These are phyloP conservation scores for Leptomonas pyrrhocoris DNA, from an alignment of 208 protist genomes.

Conservation along the genomic window DNA sequence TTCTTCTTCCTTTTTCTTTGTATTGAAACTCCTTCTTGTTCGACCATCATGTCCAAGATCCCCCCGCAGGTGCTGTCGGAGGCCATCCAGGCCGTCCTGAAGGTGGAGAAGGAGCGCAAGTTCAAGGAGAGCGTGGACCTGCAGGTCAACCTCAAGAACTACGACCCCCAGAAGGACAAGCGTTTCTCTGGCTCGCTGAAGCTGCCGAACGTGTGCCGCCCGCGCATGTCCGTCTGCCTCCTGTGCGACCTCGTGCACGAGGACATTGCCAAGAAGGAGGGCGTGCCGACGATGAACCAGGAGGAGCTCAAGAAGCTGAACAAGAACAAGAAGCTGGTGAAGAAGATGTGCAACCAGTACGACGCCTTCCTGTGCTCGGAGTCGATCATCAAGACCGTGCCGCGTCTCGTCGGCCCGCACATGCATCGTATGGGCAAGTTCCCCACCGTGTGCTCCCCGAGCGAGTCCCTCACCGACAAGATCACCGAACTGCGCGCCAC, in stretches of 20 bases:
- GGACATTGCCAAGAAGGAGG: constrained; percentile 94
- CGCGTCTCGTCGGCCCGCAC: constrained; percentile 95
- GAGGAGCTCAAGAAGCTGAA: constrained; percentile 99
- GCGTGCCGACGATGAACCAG: constrained; percentile 94
- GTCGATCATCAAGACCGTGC: constrained; percentile 98
- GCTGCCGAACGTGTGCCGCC: constrained; percentile 95
- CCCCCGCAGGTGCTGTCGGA: constrained; percentile 73
- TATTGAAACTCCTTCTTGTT: background rate
- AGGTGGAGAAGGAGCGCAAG: constrained; percentile 87
- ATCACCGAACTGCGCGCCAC: constrained; percentile 94
- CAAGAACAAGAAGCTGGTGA: constrained; percentile 99
- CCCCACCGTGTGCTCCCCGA: constrained; percentile 94
- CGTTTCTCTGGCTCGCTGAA: constrained; percentile 98
- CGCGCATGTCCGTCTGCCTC: constrained; percentile 96
- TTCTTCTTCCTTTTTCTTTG: background rate
- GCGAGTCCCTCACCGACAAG: constrained; percentile 95
- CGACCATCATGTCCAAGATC: constrained; percentile 92
- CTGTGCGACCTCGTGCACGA: constrained; percentile 96
- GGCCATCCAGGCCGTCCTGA: constrained; percentile 86
- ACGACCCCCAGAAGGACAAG: constrained; percentile 99
- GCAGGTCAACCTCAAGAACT: constrained; percentile 99
- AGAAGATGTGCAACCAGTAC: constrained; percentile 99
- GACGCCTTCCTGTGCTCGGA: constrained; percentile 98
- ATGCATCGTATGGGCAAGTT: constrained; percentile 99
- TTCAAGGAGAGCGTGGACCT: constrained; percentile 99